Percentiles rank a stretch among this genome's conserved stretches.
phyloP scores from a whole-genome alignment of 352 stramenopile species.

The Phytophthora brassicae region DNA sequence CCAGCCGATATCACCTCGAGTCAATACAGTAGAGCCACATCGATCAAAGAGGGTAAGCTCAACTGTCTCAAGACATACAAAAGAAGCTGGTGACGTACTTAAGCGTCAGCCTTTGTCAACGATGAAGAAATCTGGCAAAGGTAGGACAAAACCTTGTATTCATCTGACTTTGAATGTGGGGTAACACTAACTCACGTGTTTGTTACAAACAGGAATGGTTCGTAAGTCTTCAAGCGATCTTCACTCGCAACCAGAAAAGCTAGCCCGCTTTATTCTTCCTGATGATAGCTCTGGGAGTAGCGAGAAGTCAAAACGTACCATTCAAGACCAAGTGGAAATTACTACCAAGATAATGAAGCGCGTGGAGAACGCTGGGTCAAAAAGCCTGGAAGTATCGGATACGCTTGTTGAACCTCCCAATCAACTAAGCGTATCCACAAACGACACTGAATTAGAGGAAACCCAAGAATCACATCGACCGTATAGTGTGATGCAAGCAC shows the following conservation, averaged over 20 bases:
- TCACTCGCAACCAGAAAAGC: neutral
- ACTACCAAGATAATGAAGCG: neutral
- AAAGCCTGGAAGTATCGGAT: neutral
- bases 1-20: constrained; percentile 1
- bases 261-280: neutral
- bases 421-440: neutral
- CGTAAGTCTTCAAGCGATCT: neutral
- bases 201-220: neutral
- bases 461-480: constrained; percentile 13
- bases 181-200: neutral
- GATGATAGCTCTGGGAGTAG: constrained; percentile 3
- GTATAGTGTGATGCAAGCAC: constrained; percentile 40
- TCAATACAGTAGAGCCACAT: neutral
- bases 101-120: neutral
- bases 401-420: neutral
- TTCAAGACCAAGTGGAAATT: neutral
- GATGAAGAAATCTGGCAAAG: neutral
- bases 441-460: constrained; percentile 1
- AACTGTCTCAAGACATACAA: neutral
- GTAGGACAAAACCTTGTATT: neutral
- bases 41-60: neutral
- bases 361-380: neutral
- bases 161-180: neutral
- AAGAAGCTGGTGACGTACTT: neutral
- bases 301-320: constrained; percentile 1